phyloP scores from a whole-genome alignment of 805 yeast species.

The Tetrapisispora phaffii region DNA sequence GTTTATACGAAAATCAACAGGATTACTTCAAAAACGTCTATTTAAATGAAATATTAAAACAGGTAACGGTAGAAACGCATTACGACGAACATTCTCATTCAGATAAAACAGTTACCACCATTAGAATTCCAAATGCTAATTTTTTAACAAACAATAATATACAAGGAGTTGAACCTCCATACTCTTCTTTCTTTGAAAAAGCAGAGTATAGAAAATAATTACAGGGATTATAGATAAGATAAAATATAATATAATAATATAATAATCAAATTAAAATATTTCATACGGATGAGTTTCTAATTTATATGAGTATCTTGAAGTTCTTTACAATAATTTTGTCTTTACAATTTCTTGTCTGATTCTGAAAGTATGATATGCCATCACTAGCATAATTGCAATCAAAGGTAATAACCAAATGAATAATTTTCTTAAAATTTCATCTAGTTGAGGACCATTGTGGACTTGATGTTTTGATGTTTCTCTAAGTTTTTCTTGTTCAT shows the following conservation, averaged over 20 bases:
- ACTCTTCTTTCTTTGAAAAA: constrained; percentile 8
- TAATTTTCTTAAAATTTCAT: constrained; percentile 24
- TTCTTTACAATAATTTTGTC: constrained; percentile 23
- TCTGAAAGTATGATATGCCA: constrained; percentile 29
- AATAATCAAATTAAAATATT: not conserved
- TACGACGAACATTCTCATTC: constrained; percentile 34
- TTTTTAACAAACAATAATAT: constrained; percentile 38
- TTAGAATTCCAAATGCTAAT: constrained; percentile 41
- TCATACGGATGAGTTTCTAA: too few species aligned
- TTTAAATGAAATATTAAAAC: constrained; percentile 25
- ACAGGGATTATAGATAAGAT: not conserved
- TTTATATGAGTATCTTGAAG: not conserved
- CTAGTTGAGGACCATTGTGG: constrained; percentile 20
- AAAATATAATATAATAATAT: too few species aligned
- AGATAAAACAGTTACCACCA: constrained; percentile 36
- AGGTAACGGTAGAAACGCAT: constrained; percentile 23
- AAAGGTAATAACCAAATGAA: constrained; percentile 26
- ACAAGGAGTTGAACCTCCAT: constrained; percentile 37
- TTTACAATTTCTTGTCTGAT: constrained; percentile 30
- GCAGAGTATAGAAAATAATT: not conserved
- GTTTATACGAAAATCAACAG: constrained; percentile 20
- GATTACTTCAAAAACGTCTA: constrained; percentile 22
- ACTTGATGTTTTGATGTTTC: constrained; percentile 14
- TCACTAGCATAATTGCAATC: constrained; percentile 20
- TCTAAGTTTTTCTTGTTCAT: constrained; percentile 26